phyloP scores from a whole-genome alignment of 2,329 filamentous ascomycete species.

The Xylariales sp. region DNA sequence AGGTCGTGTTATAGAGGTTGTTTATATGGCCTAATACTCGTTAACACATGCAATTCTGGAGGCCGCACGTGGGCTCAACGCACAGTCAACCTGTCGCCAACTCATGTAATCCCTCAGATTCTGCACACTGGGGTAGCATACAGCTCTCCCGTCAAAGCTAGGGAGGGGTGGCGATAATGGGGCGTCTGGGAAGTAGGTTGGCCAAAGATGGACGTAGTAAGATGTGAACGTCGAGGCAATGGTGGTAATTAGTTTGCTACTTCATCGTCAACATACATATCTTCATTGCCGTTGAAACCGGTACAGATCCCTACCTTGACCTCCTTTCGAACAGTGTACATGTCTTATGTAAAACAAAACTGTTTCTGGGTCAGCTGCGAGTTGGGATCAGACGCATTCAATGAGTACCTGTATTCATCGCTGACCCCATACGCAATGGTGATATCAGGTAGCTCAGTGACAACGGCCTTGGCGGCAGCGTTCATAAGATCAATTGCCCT shows the following conservation, averaged over 20 bases:
- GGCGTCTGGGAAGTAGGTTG: slow-evolving; percentile 76
- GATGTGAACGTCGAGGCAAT: slow-evolving; percentile 94
- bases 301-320: slow-evolving; percentile 67
- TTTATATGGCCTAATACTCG: slow-evolving; percentile 86
- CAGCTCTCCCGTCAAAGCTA: slow-evolving; percentile 91
- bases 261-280: slow-evolving; percentile 14
- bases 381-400: not conserved
- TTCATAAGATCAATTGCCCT: slow-evolving; percentile 95
- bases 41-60: slow-evolving; percentile 14
- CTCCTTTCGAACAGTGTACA: slow-evolving; percentile 87
- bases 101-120: slow-evolving; percentile 95
- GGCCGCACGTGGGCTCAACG: slow-evolving; percentile 46
- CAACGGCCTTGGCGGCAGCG: slow-evolving; percentile 83
- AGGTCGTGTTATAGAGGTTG: slow-evolving; percentile 97
- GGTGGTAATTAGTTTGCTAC: slow-evolving; percentile 88
- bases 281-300: not conserved
- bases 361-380: slow-evolving; percentile 52
- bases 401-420: slow-evolving; percentile 83
- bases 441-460: slow-evolving; percentile 86
- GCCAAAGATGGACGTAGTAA: slow-evolving; percentile 87
- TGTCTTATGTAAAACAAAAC: slow-evolving; percentile 88
- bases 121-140: slow-evolving; percentile 84
- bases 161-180: slow-evolving; percentile 80
- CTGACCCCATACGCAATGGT: slow-evolving; percentile 91
- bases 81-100: slow-evolving; percentile 97